Evolutionary conservation across 371 early-diverging fungal genomes (phyloP).

Genomic region (Coelomomyces lativittatus): DNA sequence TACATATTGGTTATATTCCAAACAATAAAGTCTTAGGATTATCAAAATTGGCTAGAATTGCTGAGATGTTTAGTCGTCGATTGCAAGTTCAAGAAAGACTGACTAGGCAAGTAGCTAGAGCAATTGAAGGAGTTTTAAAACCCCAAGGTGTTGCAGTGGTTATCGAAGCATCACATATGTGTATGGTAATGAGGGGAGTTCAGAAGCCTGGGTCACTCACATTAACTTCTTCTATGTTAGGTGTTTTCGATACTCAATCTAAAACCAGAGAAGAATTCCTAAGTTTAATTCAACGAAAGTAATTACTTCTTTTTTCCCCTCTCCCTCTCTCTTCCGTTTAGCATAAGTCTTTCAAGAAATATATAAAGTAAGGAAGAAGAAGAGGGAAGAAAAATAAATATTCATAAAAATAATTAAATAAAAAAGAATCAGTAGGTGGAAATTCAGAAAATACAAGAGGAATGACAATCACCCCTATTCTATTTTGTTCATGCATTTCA

Average conservation of each 20-base stretch:
- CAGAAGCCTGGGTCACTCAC: constrained; percentile 77
- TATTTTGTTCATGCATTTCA: too few species aligned
- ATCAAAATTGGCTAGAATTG: constrained; percentile 88
- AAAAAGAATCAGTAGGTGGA: too few species aligned
- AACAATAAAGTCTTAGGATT: constrained; percentile 77
- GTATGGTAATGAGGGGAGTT: constrained; percentile 87
- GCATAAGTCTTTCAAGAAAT: too few species aligned
- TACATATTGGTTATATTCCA: constrained; percentile 89
- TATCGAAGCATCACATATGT: constrained; percentile 84
- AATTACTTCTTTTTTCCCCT: too few species aligned
- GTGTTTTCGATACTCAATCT: constrained; percentile 71
- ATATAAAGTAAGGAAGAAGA: too few species aligned
- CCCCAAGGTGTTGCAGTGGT: constrained; percentile 95
- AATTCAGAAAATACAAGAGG: too few species aligned
- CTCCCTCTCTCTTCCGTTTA: too few species aligned
- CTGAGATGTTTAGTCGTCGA: constrained; percentile 89
- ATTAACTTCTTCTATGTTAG: constrained; percentile 86
- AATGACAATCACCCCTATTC: too few species aligned
- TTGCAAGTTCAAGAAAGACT: constrained; percentile 93
- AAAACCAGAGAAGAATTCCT: constrained; percentile 93
- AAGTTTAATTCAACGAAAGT: constrained; percentile 28
- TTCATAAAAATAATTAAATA: too few species aligned
- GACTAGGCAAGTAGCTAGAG: constrained; percentile 86
- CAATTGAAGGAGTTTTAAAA: constrained; percentile 71
- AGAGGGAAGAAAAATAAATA: too few species aligned